Conservation (phyloP, 176 grass and related monocot species). For the Carex parvula region DNA sequence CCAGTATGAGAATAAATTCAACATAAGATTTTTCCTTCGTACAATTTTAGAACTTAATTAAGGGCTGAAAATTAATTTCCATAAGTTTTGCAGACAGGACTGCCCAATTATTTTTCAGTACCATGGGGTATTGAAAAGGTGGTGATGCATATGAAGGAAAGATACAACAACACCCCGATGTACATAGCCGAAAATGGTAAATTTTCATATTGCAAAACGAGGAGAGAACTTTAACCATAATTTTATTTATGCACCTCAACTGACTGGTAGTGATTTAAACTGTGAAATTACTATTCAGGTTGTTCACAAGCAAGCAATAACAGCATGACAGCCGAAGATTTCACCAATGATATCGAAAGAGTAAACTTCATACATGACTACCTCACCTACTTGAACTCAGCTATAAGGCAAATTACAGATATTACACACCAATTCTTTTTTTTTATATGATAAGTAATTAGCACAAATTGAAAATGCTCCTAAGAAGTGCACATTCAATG, state of each 20-base stretch:
- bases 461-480: not conserved
- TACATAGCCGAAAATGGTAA: slow-evolving; percentile 80
- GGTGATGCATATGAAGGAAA: slow-evolving; percentile 57
- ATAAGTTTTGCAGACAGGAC: slow-evolving; percentile 48
- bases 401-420: slow-evolving; percentile 41
- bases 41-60: not conserved
- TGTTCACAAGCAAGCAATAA: slow-evolving; percentile 39
- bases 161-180: slow-evolving; percentile 60
- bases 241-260: not conserved
- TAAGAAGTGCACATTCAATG: not conserved
- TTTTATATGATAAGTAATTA: not conserved
- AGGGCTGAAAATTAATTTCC: not conserved
- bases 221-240: not conserved
- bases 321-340: slow-evolving; percentile 33
- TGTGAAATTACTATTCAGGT: slow-evolving; percentile 38
- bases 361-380: slow-evolving; percentile 38
- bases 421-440: not conserved
- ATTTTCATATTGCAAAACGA: not conserved
- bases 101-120: slow-evolving; percentile 21
- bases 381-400: slow-evolving; percentile 45
- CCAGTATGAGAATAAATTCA: slow-evolving; percentile 23
- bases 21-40: not conserved
- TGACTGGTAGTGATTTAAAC: not conserved
- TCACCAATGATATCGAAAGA: slow-evolving; percentile 38
- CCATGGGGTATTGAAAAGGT: slow-evolving; percentile 55